Conservation (phyloP, 2,329 filamentous ascomycete species). For the Trichoderma aggressivum region DNA sequence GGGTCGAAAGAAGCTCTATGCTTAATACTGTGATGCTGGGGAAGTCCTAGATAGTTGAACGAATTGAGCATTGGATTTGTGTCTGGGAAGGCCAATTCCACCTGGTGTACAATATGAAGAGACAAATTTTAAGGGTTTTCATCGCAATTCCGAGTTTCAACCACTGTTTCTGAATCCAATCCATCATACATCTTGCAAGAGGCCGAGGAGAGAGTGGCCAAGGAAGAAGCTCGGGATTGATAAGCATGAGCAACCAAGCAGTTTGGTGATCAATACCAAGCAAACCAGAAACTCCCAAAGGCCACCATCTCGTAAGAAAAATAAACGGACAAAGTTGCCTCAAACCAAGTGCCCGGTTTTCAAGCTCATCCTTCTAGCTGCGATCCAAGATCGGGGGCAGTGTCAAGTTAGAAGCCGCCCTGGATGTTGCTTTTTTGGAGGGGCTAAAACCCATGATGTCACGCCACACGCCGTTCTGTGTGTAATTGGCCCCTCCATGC, state of each 20-base stretch:
- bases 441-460: not conserved
- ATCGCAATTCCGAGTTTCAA: not conserved
- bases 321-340: not conserved
- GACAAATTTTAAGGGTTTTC: not conserved
- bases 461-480: not conserved
- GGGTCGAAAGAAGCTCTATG: not conserved
- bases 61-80: not conserved
- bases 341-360: not conserved
- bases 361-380: not conserved
- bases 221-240: not conserved
- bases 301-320: not conserved
- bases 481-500: not conserved
- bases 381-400: not conserved
- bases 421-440: not conserved
- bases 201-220: not conserved
- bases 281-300: not conserved
- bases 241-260: not conserved
- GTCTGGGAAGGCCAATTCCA: not conserved
- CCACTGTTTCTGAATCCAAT: too few species aligned
- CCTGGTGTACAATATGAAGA: not conserved
- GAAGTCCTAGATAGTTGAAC: not conserved
- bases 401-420: not conserved
- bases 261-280: not conserved
- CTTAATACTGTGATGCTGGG: not conserved
- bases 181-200: not conserved